Conservation (phyloP, 148 eudicot species). For the Rhododendron henanense region DNA sequence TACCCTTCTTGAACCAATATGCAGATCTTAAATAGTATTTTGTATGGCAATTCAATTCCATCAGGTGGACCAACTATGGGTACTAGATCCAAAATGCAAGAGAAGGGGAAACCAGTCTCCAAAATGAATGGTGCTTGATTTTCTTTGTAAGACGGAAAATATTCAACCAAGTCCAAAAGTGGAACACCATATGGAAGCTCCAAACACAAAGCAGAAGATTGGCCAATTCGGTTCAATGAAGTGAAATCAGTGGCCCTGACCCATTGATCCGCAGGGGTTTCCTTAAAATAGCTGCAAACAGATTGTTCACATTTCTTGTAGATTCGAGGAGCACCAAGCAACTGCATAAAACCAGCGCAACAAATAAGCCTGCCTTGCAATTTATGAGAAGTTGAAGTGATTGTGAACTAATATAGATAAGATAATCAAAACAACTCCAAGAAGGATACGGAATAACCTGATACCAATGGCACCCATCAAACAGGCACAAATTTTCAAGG, state of each 20-base stretch:
- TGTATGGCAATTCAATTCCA: constrained; percentile 49
- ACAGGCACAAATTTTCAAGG: neutral
- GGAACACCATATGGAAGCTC: constrained; percentile 44
- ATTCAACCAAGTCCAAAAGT: constrained; percentile 44
- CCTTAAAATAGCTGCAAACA: constrained; percentile 30
- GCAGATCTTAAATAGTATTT: constrained; percentile 62
- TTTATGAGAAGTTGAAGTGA: neutral
- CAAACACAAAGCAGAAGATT: constrained; percentile 67
- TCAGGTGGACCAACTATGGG: constrained; percentile 62
- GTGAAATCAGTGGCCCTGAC: constrained; percentile 36
- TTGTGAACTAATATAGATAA: neutral
- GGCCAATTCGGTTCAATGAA: constrained; percentile 51
- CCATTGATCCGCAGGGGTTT: constrained; percentile 65
- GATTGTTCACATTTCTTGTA: constrained; percentile 39
- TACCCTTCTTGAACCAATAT: constrained; percentile 73
- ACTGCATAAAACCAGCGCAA: constrained; percentile 22
- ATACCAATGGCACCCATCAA: neutral
- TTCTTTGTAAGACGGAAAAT: constrained; percentile 51
- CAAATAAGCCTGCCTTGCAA: neutral
- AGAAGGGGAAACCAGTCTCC: constrained; percentile 37
- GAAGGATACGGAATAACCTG: neutral
- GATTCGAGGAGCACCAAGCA: constrained; percentile 69
- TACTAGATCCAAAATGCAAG: constrained; percentile 43
- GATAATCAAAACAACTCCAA: neutral
- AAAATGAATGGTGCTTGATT: constrained; percentile 33